Evolutionary conservation across 768 basidiomycete species (phyloP), one percentile per base, ranked within the genome.

Genomic region (Pholiota conissans): DNA sequence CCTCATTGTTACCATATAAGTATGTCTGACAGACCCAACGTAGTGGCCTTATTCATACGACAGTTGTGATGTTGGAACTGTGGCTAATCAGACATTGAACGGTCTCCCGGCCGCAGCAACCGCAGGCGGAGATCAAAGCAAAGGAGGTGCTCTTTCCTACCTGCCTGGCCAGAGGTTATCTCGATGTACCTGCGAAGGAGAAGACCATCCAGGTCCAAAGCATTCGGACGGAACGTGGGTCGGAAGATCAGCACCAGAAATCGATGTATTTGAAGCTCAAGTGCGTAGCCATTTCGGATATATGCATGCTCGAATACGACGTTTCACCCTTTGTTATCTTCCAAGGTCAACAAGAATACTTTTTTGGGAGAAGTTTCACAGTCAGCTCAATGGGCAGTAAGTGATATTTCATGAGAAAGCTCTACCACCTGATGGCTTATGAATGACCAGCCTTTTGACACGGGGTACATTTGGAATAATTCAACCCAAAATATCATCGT

Each of bases 241-340:
- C 2, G 95, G 93, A 1, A 78, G 95, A 20, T 72, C 88, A 3
- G 91, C 94, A 4, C 94, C 94, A 1, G 93, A 96, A 70, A 95
- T 95, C 50, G 95, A 96, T 70, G 69, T 96, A 46, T 87, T 96
- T 57, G 95, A 95, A 73, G 93, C 93, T 6, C 86, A 90, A 73
- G 84, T 71, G 58, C 63, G 64, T 45, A 20, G 34, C 27, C 8
- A n/a, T 37, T 32, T 7, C n/a, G 22, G 11, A 46, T 2, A 22
- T 8, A 40, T 2, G 7, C 30, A n/a, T n/a, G n/a, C n/a, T n/a
- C n/a, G n/a, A n/a, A n/a, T 32, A 32, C 30, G n/a, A 47, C 6
- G 7, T 13, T n/a, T n/a, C 10, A 11, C 16, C 24, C 26, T 52
- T n/a, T 32, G 48, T 24, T 20, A 35, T 32, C n/a, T 53, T 59